Conservation (phyloP, 257 asterid species). For the Schizonepeta tenuifolia region DNA sequence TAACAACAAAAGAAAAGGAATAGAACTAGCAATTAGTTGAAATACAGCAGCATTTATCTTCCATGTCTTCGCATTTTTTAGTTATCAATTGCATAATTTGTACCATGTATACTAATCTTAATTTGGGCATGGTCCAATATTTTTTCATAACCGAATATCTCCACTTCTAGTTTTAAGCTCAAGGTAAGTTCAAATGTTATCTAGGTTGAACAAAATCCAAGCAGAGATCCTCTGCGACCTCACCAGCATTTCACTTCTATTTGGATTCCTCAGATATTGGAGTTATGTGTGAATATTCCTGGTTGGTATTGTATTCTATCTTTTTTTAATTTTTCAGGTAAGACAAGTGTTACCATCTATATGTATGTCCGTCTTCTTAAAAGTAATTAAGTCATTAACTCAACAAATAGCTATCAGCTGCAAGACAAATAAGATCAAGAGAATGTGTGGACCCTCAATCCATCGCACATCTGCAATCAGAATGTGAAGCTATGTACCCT, state of each 20-base stretch:
- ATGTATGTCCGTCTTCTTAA: not conserved
- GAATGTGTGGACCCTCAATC: not conserved
- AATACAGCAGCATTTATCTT: not conserved
- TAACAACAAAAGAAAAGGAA: not conserved
- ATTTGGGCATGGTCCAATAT: not conserved
- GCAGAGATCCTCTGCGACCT: no score
- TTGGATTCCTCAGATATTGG: not conserved
- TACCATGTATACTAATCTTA: not conserved
- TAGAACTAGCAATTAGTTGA: not conserved
- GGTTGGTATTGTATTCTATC: not conserved
- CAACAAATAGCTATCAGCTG: not conserved
- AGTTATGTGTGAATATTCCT: not conserved
- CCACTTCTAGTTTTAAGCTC: not conserved
- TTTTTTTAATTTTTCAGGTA: not conserved
- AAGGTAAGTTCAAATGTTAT: conserved; percentile 3
- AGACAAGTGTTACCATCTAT: not conserved
- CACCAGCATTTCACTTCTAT: not conserved
- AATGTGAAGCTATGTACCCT: not conserved
- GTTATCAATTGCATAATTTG: not conserved
- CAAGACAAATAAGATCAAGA: not conserved
- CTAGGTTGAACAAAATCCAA: not conserved
- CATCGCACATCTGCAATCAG: not conserved
- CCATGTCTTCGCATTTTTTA: not conserved
- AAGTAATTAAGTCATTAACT: not conserved
- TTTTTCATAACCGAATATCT: not conserved